Evolutionary conservation across 23 red algal genomes (phyloP), one percentile per base, ranked within the genome.

Genomic region (Gracilaria vermiculophylla): DNA sequence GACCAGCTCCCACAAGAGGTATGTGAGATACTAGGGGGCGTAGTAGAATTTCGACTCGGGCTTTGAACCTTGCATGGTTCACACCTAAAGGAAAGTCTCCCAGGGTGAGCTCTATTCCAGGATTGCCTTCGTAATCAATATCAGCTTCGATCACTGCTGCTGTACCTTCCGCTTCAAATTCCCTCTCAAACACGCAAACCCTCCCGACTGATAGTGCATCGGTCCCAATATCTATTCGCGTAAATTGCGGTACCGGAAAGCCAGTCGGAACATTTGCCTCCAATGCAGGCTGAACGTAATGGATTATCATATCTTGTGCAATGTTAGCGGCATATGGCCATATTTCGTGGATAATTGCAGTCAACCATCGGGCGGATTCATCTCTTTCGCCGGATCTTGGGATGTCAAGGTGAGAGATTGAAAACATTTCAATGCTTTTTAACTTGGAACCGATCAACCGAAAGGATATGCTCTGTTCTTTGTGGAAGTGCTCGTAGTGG

Each of bases 281-380:
- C 23, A 88, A 52, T 4, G 84, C 84, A 33, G 84, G 84, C 39
- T 88, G 49, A 66, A 88, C 58, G 45, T 65, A 88, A 27, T 88
- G 62, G 47, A 72, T 73, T 2, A 88, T 60, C 39, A 62, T 58
- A n/a, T 52, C 45, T 73, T 73, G 66, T 24, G 69, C 72, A 62
- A 88, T 88, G 28, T 88, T 73, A 33, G 84, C 69, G 29, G 67
- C 84, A 69, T 88, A 88, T 13, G 84, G 84, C 84, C 84, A 88
- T 25, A 88, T 58, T 42, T 88, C 84, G 42, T 29, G 72, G 23
- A 88, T 76, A 17, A 88, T 88, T n/a, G 50, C n/a, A 19, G 70
- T 76, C 35, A 88, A 52, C 84, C 84, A 88, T 35, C 34, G 39
- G 4, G 84, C 53, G 14, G 51, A 73, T 53, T 88, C 50, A 47